Evolutionary conservation across 306 rosid genomes (phyloP).

Genomic region (Lathyrus tuberosus): DNA sequence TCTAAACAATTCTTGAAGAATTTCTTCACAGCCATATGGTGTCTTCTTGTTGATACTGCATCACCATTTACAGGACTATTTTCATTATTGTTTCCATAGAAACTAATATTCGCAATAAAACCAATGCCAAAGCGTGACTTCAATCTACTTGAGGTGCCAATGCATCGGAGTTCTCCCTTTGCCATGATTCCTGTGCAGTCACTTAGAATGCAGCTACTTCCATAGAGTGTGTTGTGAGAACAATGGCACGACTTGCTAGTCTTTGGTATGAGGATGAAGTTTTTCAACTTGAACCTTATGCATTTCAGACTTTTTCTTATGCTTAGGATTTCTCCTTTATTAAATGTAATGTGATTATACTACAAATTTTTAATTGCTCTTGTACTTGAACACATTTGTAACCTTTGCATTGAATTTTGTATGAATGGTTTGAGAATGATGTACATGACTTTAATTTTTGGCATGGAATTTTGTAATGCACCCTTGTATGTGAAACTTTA

Average conservation of each 20-base stretch:
- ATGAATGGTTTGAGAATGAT: too few relatives aligned
- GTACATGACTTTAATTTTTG: too few relatives aligned
- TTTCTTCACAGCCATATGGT: slow-evolving; percentile 65
- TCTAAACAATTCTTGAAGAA: slow-evolving; percentile 70
- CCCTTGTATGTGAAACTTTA: too few relatives aligned
- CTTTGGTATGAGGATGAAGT: too few relatives aligned
- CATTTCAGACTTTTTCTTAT: too few relatives aligned
- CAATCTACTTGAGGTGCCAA: slow-evolving; percentile 83
- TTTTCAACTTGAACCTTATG: too few relatives aligned
- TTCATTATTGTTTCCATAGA: slow-evolving; percentile 47
- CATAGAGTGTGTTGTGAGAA: slow-evolving; percentile 95
- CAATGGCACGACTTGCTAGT: slow-evolving; percentile 79
- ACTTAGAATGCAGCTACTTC: slow-evolving; percentile 92
- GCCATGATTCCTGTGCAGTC: slow-evolving; percentile 95
- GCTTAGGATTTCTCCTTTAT: too few relatives aligned
- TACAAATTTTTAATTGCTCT: too few relatives aligned
- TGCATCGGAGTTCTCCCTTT: slow-evolving; percentile 86
- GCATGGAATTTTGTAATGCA: too few relatives aligned
- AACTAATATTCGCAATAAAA: slow-evolving; percentile 68
- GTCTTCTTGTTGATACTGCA: slow-evolving; percentile 36
- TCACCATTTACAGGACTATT: slow-evolving; percentile 50
- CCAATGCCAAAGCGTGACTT: slow-evolving; percentile 88
- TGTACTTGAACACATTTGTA: too few relatives aligned
- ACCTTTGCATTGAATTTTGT: too few relatives aligned
- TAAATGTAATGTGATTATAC: too few relatives aligned